phyloP scores from a whole-genome alignment of 495 filamentous ascomycete genomes.

The Penicillium cinerascens region DNA sequence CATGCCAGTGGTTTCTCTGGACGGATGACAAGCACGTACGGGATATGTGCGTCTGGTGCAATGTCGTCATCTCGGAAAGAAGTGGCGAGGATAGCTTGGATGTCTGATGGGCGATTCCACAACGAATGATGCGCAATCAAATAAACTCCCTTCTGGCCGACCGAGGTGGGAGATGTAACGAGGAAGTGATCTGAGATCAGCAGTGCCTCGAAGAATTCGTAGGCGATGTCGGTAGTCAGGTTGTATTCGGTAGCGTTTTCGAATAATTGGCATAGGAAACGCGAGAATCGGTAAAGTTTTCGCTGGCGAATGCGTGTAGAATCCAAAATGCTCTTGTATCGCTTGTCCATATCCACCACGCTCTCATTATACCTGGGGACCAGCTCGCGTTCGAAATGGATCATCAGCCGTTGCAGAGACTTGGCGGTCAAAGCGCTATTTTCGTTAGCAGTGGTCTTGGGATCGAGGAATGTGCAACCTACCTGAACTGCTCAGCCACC shows the following conservation, averaged over 20 bases:
- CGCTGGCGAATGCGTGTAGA: slow-evolving; percentile 93
- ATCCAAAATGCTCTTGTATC: slow-evolving; percentile 91
- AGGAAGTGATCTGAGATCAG: slow-evolving; percentile 84
- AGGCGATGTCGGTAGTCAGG: slow-evolving; percentile 60
- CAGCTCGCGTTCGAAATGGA: slow-evolving; percentile 88
- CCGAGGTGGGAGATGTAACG: slow-evolving; percentile 52
- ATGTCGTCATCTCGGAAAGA: slow-evolving; percentile 75
- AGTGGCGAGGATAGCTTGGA: slow-evolving; percentile 80
- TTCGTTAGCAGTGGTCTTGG: slow-evolving; percentile 19
- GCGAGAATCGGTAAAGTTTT: slow-evolving; percentile 80
- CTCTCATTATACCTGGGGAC: slow-evolving; percentile 77
- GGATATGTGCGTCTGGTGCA: slow-evolving; percentile 63
- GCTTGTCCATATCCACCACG: slow-evolving; percentile 85
- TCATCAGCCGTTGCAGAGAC: slow-evolving; percentile 78
- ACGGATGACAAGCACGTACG: slow-evolving; percentile 80
- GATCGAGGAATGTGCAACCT: slow-evolving; percentile 6
- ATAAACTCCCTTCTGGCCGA: slow-evolving; percentile 68
- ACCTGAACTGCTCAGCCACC: slow-evolving; percentile 97
- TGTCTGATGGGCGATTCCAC: slow-evolving; percentile 68
- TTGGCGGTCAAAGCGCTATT: slow-evolving; percentile 82
- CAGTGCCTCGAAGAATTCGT: slow-evolving; percentile 76
- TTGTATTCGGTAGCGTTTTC: slow-evolving; percentile 96
- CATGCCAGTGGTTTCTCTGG: slow-evolving; percentile 77
- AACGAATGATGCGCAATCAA: slow-evolving; percentile 82
- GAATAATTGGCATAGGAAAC: slow-evolving; percentile 85